phyloP scores from a whole-genome alignment of 2,329 filamentous ascomycete genomes.

The Xylaria sp. region DNA sequence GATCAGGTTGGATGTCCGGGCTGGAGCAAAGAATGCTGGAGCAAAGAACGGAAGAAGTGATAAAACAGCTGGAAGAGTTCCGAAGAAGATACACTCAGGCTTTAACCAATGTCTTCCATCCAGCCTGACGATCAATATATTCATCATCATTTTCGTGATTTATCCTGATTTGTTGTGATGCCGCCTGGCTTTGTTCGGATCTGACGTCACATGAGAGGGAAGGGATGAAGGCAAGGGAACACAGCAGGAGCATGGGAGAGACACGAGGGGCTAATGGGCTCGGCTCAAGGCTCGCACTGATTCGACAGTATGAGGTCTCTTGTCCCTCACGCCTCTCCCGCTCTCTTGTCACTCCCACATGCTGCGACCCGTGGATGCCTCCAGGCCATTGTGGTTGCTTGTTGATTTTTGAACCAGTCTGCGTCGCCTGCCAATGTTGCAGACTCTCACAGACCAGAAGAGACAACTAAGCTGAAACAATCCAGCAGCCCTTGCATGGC shows the following conservation, averaged over 20 bases:
- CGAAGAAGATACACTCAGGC: not conserved
- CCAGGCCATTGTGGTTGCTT: not conserved
- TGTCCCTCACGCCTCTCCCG: not conserved
- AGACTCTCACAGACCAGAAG: not conserved
- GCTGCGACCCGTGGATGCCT: not conserved
- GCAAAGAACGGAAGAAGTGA: not conserved
- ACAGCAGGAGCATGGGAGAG: not conserved
- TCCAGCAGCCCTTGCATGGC: not conserved
- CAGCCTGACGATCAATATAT: not conserved
- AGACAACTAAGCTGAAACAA: not conserved
- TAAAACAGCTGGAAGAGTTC: not conserved
- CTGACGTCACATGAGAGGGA: conserved; percentile 9
- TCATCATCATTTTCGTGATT: not conserved
- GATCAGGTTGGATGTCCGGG: not conserved
- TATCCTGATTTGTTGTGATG: not conserved
- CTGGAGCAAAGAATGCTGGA: not conserved
- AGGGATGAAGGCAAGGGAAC: not conserved
- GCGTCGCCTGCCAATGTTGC: not conserved
- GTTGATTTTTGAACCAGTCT: not conserved
- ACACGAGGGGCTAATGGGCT: not conserved
- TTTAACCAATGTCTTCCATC: not conserved
- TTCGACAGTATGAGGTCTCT: not conserved
- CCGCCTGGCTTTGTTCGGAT: not conserved
- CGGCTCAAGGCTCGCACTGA: not conserved
- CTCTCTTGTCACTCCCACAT: not conserved